These are phyloP conservation scores for Aspergillus persii DNA, from an alignment of 2,329 filamentous ascomycete genomes.

Conservation along the genomic window DNA sequence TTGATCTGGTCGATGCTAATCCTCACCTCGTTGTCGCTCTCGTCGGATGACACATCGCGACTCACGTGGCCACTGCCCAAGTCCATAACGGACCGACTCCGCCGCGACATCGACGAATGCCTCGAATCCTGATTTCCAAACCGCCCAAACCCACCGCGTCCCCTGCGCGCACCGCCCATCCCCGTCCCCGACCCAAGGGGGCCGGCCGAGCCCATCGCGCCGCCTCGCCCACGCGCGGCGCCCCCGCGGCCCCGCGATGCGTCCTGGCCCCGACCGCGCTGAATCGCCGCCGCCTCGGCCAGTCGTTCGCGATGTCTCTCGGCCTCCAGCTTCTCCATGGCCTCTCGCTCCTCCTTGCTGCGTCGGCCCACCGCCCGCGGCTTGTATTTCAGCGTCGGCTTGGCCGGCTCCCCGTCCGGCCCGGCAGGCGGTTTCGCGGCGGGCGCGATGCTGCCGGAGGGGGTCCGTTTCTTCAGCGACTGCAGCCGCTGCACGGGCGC, in stretches of 20 bases:
- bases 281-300: constrained; percentile 41
- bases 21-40: constrained; percentile 45
- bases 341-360: constrained; percentile 47
- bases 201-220: constrained; percentile 26
- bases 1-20: constrained; percentile 59
- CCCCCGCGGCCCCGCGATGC: constrained; percentile 30
- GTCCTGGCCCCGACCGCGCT: constrained; percentile 30
- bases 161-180: constrained; percentile 21
- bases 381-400: constrained; percentile 43
- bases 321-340: constrained; percentile 42
- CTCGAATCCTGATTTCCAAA: constrained; percentile 23
- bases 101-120: constrained; percentile 27
- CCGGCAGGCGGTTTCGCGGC: constrained; percentile 16
- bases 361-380: constrained; percentile 42
- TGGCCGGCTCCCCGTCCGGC: constrained; percentile 28
- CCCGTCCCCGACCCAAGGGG: constrained; percentile 28
- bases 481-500: constrained; percentile 43
- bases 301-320: constrained; percentile 40
- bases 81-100: constrained; percentile 30
- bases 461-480: constrained; percentile 40
- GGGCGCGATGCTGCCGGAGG: constrained; percentile 37
- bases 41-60: constrained; percentile 44
- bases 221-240: constrained; percentile 31
- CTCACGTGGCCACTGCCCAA: constrained; percentile 18
- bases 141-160: constrained; percentile 20